phyloP scores from a whole-genome alignment of 2,329 filamentous ascomycete genomes.

The Penicillium sclerotigenum region DNA sequence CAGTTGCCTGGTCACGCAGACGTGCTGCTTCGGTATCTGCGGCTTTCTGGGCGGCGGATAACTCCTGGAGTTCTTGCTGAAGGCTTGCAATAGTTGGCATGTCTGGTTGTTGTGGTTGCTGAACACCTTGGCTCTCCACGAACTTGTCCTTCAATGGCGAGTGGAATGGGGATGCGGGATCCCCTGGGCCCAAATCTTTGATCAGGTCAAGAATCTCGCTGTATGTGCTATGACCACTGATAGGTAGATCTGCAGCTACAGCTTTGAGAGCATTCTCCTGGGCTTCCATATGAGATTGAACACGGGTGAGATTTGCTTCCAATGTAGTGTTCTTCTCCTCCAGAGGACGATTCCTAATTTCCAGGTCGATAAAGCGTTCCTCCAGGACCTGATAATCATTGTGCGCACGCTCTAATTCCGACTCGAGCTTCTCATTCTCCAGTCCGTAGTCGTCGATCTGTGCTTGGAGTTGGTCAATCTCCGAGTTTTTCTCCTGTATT shows the following conservation, averaged over 20 bases:
- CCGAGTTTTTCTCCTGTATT: constrained; percentile 35
- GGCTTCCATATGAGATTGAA: constrained; percentile 36
- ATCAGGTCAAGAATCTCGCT: constrained; percentile 41
- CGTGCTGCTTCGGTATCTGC: constrained; percentile 36
- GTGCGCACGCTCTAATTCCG: constrained; percentile 33
- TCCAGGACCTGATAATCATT: constrained; percentile 36
- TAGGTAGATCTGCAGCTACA: constrained; percentile 37
- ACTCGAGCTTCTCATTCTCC: constrained; percentile 36
- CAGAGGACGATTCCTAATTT: constrained; percentile 35
- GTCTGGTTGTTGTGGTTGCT: constrained; percentile 21
- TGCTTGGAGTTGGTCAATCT: constrained; percentile 37
- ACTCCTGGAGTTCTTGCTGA: constrained; percentile 31
- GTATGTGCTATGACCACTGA: constrained; percentile 35
- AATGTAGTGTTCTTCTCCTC: constrained; percentile 39
- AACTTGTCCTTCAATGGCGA: constrained; percentile 19
- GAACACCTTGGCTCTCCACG: constrained; percentile 18
- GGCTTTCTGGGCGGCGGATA: constrained; percentile 27
- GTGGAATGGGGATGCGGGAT: constrained; percentile 12
- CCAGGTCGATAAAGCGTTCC: constrained; percentile 33
- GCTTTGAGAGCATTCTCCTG: constrained; percentile 39
- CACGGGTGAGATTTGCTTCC: constrained; percentile 35
- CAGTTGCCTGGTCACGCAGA: constrained; percentile 36
- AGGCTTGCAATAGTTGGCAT: constrained; percentile 21
- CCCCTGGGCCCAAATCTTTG: constrained; percentile 31
- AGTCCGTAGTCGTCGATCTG: constrained; percentile 35